Conservation (phyloP, 306 rosid genomes). For the Medicago lupulina region DNA sequence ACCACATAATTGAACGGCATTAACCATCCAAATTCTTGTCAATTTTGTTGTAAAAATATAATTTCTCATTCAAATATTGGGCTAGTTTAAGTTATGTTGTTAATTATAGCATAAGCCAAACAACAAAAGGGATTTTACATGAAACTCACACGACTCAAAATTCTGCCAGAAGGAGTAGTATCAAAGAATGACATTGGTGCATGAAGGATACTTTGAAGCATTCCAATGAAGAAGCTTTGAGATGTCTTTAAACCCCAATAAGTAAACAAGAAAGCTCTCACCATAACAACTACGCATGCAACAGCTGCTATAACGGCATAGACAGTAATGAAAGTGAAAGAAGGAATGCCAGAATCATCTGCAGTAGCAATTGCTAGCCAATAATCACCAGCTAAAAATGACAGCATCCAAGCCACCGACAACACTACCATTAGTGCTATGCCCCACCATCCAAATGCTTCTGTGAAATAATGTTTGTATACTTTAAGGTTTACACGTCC, state of each 20-base stretch:
- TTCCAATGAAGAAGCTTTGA: slow-evolving; percentile 65
- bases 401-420: slow-evolving; percentile 56
- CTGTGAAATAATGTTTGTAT: slow-evolving; percentile 79
- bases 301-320: slow-evolving; percentile 61
- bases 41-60: too few relatives aligned
- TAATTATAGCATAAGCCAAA: not conserved
- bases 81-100: too few relatives aligned
- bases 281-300: slow-evolving; percentile 45
- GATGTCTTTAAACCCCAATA: slow-evolving; percentile 75
- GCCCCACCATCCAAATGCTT: slow-evolving; percentile 90
- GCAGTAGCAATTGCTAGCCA: slow-evolving; percentile 85
- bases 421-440: slow-evolving; percentile 55
- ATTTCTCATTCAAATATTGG: not conserved
- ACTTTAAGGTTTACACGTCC: slow-evolving; percentile 66
- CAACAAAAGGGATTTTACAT: too few relatives aligned
- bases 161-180: slow-evolving; percentile 93
- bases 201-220: slow-evolving; percentile 70
- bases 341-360: slow-evolving; percentile 47
- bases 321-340: slow-evolving; percentile 60
- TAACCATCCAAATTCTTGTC: too few relatives aligned
- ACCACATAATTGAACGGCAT: too few relatives aligned
- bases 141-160: slow-evolving; percentile 80
- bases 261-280: slow-evolving; percentile 54
- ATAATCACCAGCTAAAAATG: slow-evolving; percentile 70
- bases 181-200: slow-evolving; percentile 97